Evolutionary conservation across 1,139 yeast species (phyloP), one percentile per base, ranked within the genome.

Genomic region (Entelexis sorbosivorans): DNA sequence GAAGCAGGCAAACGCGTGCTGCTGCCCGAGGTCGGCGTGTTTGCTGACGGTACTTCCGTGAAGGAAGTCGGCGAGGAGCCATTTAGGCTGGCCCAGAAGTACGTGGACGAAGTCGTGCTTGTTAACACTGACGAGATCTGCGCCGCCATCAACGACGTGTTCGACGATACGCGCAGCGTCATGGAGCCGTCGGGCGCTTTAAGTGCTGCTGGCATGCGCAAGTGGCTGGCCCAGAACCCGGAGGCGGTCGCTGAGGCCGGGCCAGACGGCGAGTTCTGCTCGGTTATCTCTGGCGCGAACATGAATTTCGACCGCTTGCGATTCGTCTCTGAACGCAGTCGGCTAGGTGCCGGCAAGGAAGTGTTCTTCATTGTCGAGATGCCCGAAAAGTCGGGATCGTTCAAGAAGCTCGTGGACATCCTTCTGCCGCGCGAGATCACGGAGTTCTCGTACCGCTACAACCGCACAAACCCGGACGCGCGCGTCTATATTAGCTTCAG

Each of bases 41-140:
- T 91, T 69, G 98, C 98, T n/a, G 99, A 91, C 67, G 99, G 98
- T 63, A 88, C 99, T n/a, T 96, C 98, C 5, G 99, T 91, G 43
- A 85, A 82, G 63, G 68, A 82, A 13, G 74, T 88, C 32, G 99
- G 99, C 52, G 83, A 81, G 57, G 98, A 93, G 68, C 83, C 95
- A 16, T 91, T 87, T 75, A 75, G 95, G 62, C 74, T 89, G 22
- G 81, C 91, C 60, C 71, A 75, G 58, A 79, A 83, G 47, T 79
- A 80, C 52, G 87, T 91, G 10, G 97, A 93, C 64, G 97, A 89
- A 58, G 82, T 91, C 47, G 82, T 91, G 11, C 74, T 78, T 46
- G 97, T 91, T 7, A 75, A 78, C 63, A 91, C 98, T 13, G 99
- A 91, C 67, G 98, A 91, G 69, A 79, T 91, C 54, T 86, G 96